Evolutionary conservation across 768 basidiomycete genomes (phyloP).

Genomic region (Pluteus cervinus): DNA sequence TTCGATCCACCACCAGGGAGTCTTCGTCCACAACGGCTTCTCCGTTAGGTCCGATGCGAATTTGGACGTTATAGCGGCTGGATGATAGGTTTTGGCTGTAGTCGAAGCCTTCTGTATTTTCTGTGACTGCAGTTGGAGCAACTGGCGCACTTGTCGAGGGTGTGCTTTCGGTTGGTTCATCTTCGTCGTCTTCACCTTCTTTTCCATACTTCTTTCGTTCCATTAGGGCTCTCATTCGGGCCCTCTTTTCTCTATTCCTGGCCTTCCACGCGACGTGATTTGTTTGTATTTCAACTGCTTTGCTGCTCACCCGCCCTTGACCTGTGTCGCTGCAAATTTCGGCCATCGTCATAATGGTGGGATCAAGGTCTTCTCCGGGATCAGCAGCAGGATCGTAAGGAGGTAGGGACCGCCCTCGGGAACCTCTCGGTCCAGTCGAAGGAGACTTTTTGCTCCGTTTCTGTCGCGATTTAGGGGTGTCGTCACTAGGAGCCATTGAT

Average conservation of each 20-base stretch:
- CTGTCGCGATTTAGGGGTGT: constrained; percentile 5
- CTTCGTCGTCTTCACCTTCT: too few relatives aligned
- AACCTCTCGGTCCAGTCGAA: constrained; percentile 24
- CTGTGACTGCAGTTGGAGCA: constrained; percentile 28
- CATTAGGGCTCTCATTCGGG: constrained; percentile 54
- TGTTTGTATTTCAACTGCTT: constrained; percentile 62
- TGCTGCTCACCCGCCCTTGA: constrained; percentile 73
- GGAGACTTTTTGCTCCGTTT: constrained; percentile 25
- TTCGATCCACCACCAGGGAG: constrained; percentile 74
- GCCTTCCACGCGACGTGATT: constrained; percentile 73
- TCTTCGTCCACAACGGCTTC: constrained; percentile 85
- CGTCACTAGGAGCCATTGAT: constrained; percentile 9
- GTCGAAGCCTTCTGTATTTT: constrained; percentile 60
- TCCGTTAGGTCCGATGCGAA: constrained; percentile 83
- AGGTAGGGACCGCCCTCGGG: constrained; percentile 44
- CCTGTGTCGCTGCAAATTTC: constrained; percentile 72
- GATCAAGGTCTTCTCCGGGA: constrained; percentile 75
- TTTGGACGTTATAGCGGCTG: constrained; percentile 77
- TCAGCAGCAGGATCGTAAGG: constrained; percentile 53
- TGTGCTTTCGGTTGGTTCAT: too few relatives aligned
- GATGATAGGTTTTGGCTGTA: constrained; percentile 59
- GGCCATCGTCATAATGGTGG: constrained; percentile 82
- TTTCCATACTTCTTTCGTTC: constrained; percentile 74
- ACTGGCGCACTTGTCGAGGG: constrained; percentile 10
- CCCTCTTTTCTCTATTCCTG: constrained; percentile 60